Conservation (phyloP, 345 rosid species). For the Ricinus communis region DNA sequence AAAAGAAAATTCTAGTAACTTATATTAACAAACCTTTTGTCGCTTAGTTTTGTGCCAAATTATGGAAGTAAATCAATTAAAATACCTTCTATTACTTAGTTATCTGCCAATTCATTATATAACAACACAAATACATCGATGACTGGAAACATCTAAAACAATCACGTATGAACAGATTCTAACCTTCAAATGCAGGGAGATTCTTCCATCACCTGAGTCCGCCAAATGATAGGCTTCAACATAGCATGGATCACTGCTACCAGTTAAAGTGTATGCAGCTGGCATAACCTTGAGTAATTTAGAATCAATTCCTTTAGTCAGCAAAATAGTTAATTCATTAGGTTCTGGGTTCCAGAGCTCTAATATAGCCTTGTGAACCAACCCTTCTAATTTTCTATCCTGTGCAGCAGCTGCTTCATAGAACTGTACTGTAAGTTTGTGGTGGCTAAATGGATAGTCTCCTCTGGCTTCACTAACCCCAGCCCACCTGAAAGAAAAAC, state of each 20-base stretch:
- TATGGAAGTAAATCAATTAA: background rate
- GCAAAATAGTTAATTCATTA: slow-evolving; percentile 72
- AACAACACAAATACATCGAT: background rate
- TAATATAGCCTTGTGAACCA: slow-evolving; percentile 93
- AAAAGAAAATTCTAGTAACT: background rate
- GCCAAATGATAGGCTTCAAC: slow-evolving; percentile 96
- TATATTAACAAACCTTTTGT: background rate
- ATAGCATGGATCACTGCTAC: slow-evolving; percentile 98
- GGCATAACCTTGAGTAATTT: slow-evolving; percentile 77
- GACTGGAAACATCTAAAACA: background rate
- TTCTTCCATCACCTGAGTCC: slow-evolving; percentile 91
- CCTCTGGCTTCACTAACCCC: slow-evolving; percentile 97
- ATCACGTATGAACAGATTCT: background rate
- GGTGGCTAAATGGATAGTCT: slow-evolving; percentile 99
- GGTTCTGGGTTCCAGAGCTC: slow-evolving; percentile 99
- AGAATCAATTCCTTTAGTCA: slow-evolving; percentile 76
- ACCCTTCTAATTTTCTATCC: slow-evolving; percentile 92
- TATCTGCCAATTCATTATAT: background rate
- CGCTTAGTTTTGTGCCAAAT: background rate
- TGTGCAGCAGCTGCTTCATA: slow-evolving; percentile 97
- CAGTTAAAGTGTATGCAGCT: slow-evolving; percentile 72
- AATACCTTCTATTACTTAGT: background rate
- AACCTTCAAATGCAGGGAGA: slow-evolving; percentile 91
- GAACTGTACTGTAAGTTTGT: slow-evolving; percentile 96
- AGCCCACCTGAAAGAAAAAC: slow-evolving; percentile 75